Evolutionary conservation across 2,329 filamentous ascomycete species (phyloP).

Genomic region (Bertia moriformis): DNA sequence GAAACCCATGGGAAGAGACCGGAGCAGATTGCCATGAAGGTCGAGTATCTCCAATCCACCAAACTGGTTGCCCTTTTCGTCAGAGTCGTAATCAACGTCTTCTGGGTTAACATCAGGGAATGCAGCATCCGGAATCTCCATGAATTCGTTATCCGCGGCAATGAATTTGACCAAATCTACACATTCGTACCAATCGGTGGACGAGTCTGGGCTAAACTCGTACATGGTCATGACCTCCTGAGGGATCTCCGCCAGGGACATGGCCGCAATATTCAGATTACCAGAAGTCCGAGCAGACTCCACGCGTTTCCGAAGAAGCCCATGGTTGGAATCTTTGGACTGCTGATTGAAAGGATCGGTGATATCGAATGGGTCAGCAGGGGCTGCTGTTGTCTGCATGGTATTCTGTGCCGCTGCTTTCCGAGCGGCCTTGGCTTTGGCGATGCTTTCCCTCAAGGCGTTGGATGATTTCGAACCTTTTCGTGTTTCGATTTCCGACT

Average conservation of each 20-base stretch:
- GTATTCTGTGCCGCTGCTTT: conserved; percentile 26
- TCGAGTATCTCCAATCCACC: conserved; percentile 41
- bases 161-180: conserved; percentile 47
- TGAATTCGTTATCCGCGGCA: conserved; percentile 51
- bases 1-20: conserved; percentile 35
- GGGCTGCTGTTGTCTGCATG: background rate
- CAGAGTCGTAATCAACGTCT: conserved; percentile 26
- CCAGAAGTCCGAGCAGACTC: conserved; percentile 44
- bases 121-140: conserved; percentile 31
- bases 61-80: conserved; percentile 37
- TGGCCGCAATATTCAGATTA: conserved; percentile 44
- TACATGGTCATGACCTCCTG: conserved; percentile 51
- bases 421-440: conserved; percentile 46
- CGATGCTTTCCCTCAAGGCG: conserved; percentile 45
- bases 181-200: conserved; percentile 45
- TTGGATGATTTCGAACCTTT: conserved; percentile 35
- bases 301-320: conserved; percentile 39
- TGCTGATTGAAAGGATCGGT: conserved; percentile 31
- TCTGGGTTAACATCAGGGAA: conserved; percentile 34
- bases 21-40: conserved; percentile 41
- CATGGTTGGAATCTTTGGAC: conserved; percentile 24
- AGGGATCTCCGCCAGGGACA: conserved; percentile 42
- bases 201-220: conserved; percentile 21
- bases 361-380: conserved; percentile 17
- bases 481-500: conserved; percentile 13